Evolutionary conservation across 305 asterid genomes (phyloP).

Genomic region (Solanum hybrid): DNA sequence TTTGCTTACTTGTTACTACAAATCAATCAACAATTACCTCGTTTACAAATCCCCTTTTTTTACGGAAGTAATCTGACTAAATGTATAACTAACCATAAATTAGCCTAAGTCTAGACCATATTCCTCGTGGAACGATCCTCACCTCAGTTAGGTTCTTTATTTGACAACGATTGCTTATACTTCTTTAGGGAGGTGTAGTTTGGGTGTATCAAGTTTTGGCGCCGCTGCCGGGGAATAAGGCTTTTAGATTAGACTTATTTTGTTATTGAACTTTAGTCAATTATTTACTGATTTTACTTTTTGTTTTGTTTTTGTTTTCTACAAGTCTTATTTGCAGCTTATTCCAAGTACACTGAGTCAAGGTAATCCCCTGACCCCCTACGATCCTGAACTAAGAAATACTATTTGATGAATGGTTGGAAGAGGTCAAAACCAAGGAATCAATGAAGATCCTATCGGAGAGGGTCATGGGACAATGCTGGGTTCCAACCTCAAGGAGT

Average conservation of each 20-base stretch:
- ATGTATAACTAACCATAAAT: no score
- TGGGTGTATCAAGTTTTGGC: no score
- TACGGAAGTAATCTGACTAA: neutral
- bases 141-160: neutral
- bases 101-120: neutral
- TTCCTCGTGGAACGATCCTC: neutral
- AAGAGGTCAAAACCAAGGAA: no score
- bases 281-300: no score
- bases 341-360: neutral
- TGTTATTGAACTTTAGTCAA: neutral
- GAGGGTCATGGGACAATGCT: neutral
- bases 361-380: neutral
- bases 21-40: neutral
- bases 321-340: neutral
- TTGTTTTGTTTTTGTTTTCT: neutral
- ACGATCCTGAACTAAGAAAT: neutral
- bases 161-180: neutral
- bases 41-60: no score
- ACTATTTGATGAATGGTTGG: neutral
- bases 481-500: neutral
- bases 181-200: neutral
- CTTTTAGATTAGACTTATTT: no score
- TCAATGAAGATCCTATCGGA: neutral
- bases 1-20: neutral
- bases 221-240: neutral